Conservation (phyloP, 2,329 filamentous ascomycete genomes). For the Basipetospora sp. region DNA sequence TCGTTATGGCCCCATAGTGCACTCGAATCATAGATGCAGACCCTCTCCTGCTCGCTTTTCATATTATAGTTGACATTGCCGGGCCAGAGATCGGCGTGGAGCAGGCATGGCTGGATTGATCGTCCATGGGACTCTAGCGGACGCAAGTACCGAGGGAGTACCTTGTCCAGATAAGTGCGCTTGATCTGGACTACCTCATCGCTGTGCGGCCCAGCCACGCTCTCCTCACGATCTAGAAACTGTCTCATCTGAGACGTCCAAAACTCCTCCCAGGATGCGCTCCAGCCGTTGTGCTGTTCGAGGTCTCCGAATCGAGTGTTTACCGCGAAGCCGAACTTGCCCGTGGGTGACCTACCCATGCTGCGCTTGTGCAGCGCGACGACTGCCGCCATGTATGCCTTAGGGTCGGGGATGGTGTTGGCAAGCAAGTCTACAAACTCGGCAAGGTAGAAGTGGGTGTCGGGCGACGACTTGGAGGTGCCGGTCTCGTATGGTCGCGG, state of each 20-base stretch:
- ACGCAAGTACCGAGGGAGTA: conserved; percentile 13
- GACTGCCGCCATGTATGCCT: conserved; percentile 11
- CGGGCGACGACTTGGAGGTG: conserved; percentile 10
- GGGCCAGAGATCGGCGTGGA: conserved; percentile 15
- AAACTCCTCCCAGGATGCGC: conserved; percentile 12
- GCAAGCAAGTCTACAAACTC: conserved; percentile 14
- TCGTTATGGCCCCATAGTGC: conserved; percentile 15
- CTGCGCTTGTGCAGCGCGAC: conserved; percentile 12
- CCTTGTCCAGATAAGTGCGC: conserved; percentile 10
- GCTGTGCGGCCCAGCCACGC: conserved; percentile 7
- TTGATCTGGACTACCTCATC: conserved; percentile 10
- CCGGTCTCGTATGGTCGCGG: conserved; percentile 11
- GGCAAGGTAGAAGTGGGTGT: conserved; percentile 13
- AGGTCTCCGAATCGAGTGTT: conserved; percentile 8
- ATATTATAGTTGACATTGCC: conserved; percentile 12
- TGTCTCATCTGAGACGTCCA: conserved; percentile 12
- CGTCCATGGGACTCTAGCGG: conserved; percentile 13
- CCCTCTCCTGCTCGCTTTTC: conserved; percentile 5
- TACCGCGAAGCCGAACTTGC: conserved; percentile 12
- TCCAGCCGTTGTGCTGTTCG: conserved; percentile 12
- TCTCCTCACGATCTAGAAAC: conserved; percentile 11
- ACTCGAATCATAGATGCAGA: conserved; percentile 13
- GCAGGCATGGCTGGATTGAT: conserved; percentile 11
- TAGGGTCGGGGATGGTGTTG: conserved; percentile 11
- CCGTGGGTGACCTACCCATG: conserved; percentile 12